Percentiles rank a stretch among this genome's conserved stretches.
These are phyloP conservation scores for Clarireedia paspali DNA, from an alignment of 2,329 filamentous ascomycete species.

Conservation along the genomic window DNA sequence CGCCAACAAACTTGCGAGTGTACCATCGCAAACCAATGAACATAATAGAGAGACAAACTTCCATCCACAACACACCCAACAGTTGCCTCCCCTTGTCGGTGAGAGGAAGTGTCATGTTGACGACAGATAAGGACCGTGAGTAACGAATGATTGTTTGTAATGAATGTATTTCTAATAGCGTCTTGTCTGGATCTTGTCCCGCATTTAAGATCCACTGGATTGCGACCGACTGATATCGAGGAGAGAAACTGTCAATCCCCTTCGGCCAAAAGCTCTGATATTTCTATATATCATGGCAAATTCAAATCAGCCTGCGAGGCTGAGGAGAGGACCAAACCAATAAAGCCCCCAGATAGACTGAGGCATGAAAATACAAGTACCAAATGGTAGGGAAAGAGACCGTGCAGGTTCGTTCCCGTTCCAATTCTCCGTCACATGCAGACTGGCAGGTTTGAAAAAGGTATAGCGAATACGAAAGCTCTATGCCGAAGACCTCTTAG, in stretches of 20 bases:
- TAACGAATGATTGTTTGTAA: not conserved
- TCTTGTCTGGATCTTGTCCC: not conserved
- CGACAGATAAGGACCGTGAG: not conserved
- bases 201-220: not conserved
- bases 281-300: not conserved
- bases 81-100: not conserved
- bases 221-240: not conserved
- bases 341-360: not conserved
- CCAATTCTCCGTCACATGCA: too few relatives aligned
- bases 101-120: not conserved
- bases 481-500: too few relatives aligned
- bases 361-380: not conserved
- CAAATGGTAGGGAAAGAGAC: too few relatives aligned
- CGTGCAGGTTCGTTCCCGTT: too few relatives aligned
- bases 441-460: too few relatives aligned
- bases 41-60: not conserved
- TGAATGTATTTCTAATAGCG: not conserved
- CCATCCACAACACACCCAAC: slow-evolving; percentile 1
- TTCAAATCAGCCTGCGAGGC: not conserved
- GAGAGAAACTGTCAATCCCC: not conserved
- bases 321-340: not conserved
- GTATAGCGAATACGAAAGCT: too few relatives aligned
- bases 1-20: slow-evolving; percentile 1
- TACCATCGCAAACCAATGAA: slow-evolving; percentile 2
- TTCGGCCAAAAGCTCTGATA: not conserved